Percentiles rank a stretch among this genome's conserved stretches.
Conservation (phyloP, 2,329 filamentous ascomycete genomes). For the Botryotinia calthae region DNA sequence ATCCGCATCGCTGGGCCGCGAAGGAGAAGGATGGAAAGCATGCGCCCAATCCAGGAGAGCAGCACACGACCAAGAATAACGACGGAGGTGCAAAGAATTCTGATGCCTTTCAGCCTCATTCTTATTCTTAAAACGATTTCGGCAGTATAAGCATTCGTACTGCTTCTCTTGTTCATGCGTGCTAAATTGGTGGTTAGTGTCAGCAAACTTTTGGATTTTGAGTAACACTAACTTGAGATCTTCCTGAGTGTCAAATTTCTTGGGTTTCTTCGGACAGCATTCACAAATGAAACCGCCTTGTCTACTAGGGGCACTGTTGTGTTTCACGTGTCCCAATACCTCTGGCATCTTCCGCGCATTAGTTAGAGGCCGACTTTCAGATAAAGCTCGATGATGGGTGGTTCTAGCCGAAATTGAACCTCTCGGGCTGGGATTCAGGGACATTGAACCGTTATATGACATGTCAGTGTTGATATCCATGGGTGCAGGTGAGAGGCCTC, state of each 20-base stretch:
- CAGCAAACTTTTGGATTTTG: slow-evolving; percentile 2
- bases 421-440: slow-evolving; percentile 41
- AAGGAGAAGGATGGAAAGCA: slow-evolving; percentile 81
- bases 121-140: slow-evolving; percentile 97
- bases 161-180: slow-evolving; percentile 93
- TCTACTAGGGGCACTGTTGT: slow-evolving; percentile 50
- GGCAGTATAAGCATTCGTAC: slow-evolving; percentile 88
- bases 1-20: slow-evolving; percentile 65
- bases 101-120: slow-evolving; percentile 96
- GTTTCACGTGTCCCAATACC: slow-evolving; percentile 40
- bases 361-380: slow-evolving; percentile 43
- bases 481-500: slow-evolving; percentile 50
- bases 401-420: slow-evolving; percentile 38
- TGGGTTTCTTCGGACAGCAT: slow-evolving; percentile 95
- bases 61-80: slow-evolving; percentile 96
- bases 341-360: slow-evolving; percentile 49
- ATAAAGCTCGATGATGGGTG: slow-evolving; percentile 39
- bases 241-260: slow-evolving; percentile 83
- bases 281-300: slow-evolving; percentile 73
- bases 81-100: slow-evolving; percentile 87
- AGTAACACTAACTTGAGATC: slow-evolving; percentile 69
- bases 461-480: slow-evolving; percentile 45
- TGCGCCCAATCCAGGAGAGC: slow-evolving; percentile 74
- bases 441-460: slow-evolving; percentile 50
- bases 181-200: slow-evolving; percentile 48